Evolutionary conservation across 805 yeast genomes (phyloP), one percentile per base, ranked within the genome.

Genomic region (Yarrowia hollandica): DNA sequence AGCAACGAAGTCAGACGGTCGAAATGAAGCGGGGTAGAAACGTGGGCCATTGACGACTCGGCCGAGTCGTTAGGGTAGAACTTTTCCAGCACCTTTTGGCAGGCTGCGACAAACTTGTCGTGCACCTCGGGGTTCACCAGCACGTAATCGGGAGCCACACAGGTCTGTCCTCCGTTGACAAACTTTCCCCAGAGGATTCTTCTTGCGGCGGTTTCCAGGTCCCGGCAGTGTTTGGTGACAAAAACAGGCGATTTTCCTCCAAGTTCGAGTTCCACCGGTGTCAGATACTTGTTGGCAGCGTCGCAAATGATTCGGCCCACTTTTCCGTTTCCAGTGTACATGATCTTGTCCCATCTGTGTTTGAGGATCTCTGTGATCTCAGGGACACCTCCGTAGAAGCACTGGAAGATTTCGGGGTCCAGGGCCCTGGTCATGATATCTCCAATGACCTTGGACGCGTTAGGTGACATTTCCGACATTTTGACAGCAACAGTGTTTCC

Each of bases 231-330:
- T 10, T 34, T 35, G 23, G 44, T 52, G 14, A 52, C 57, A 64
- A 90, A 79, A 1, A 82, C 87, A 0, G 98, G 98, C 7, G 92
- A 85, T 70, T 92, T 92, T 5, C 98, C 98, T 57, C 98, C 97
- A 41, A 91, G 76, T 72, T 91, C 98, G 61, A 91, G 77, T 11
- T 86, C 73, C 11, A 80, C 79, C 0, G 97, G 97, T 0, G 96
- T 89, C 64, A 91, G 76, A 19, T 81, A 80, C 71, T 88, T 83
- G 14, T 92, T 94, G 1, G 97, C 97, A 41, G 87, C 86, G 61
- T 77, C 74, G 18, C 92, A 85, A 31, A 92, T 82, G 55, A 88
- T 81, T 33, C 79, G 81, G 21, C 96, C 98, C 21, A 90, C 96
- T 19, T 69, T 69, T 18, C 81, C 78, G 33, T 87, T 84, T 16